Base-by-base conservation (phyloP, 768 basidiomycete species). In the Strobilomyces dryophilus region DNA sequence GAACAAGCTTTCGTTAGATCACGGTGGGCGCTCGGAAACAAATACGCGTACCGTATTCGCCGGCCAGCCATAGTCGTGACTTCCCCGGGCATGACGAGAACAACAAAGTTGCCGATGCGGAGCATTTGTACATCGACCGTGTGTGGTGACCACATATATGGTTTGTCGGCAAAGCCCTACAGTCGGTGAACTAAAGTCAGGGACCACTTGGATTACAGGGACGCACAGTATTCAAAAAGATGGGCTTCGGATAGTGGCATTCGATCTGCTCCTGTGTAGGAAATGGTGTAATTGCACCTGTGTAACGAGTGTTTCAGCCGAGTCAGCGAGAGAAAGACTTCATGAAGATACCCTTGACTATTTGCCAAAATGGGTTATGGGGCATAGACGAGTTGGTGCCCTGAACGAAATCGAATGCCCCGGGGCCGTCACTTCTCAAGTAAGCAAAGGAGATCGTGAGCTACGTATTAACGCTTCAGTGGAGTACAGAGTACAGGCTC, bases 1-100 rank as follows among this genome's bases (percentile, higher is more conserved):
- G 26, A 39, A 31, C 10, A 47, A 40, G 21, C 29, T 29, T 29
- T 9, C 4, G 29, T 29, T 9, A 29, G 29, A 29, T 29, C 29
- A 9, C 36, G 32, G 12, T 9, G 15, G 12, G 32, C 18, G 8
- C 41, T 2, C 2, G 17, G 26, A 46, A 37, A 42, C 27, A 41
- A n/a, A 53, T 34, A 47, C 8, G 66, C 79, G 45, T 52, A 87
- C 85, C 88, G 79, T 51, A 91, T 75, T 37, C 89, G 79, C 54
- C 89, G 72, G 14, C 89, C 89, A 36, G 87, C 76, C 89, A 91
- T 91, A 3, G 89, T 92, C 6, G 89, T 91, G 52, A 89, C 67
- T 66, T 92, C 89, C 29, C 87, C 86, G 17, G 88, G 87, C 61
- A 89, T 79, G 58, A 89, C 76, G 53, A 89, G 73, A 67, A 89